A percentile compares a stretch with the other conserved stretches of the same genome.
These are phyloP conservation scores for Penicillium fimorum DNA, from an alignment of 495 filamentous ascomycete species.

Conservation along the genomic window DNA sequence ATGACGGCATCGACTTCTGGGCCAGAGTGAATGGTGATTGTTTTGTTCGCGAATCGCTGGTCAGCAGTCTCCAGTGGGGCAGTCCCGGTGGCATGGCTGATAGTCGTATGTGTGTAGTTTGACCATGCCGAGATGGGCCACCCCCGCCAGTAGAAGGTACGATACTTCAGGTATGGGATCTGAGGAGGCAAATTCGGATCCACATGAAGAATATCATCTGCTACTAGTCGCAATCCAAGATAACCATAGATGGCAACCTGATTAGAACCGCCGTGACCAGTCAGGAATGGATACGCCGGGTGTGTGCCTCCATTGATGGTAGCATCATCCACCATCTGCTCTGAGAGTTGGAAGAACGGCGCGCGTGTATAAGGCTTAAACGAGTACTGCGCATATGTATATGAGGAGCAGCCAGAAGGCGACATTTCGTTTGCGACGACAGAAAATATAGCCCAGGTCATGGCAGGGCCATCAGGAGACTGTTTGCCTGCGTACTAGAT, in stretches of 20 bases:
- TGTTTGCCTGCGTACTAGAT: conserved; percentile 60
- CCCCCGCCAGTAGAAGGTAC: conserved; percentile 70
- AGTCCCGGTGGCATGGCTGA: conserved; percentile 45
- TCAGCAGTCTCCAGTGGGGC: conserved; percentile 43
- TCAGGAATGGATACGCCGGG: conserved; percentile 66
- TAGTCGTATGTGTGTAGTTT: conserved; percentile 64
- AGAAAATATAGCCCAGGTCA: conserved; percentile 67
- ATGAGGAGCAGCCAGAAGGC: conserved; percentile 59
- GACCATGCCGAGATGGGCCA: conserved; percentile 60
- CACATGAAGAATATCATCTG: conserved; percentile 53
- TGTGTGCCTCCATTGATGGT: conserved; percentile 64
- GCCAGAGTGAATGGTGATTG: conserved; percentile 54
- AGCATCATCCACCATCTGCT: conserved; percentile 68
- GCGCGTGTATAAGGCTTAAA: conserved; percentile 53
- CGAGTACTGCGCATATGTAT: conserved; percentile 61
- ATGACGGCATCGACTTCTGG: conserved; percentile 33
- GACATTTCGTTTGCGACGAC: conserved; percentile 59
- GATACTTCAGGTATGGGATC: conserved; percentile 59
- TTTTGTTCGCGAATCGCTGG: conserved; percentile 43
- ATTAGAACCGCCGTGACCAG: conserved; percentile 62
- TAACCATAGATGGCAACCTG: conserved; percentile 62
- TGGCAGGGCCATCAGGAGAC: conserved; percentile 60
- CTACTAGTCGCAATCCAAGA: conserved; percentile 55
- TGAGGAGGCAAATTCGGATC: conserved; percentile 61
- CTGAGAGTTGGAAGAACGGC: conserved; percentile 58